A percentile compares a stretch with the other conserved stretches of the same genome.
phyloP scores from a whole-genome alignment of 805 yeast species.

The Sungouiella thailandica region DNA sequence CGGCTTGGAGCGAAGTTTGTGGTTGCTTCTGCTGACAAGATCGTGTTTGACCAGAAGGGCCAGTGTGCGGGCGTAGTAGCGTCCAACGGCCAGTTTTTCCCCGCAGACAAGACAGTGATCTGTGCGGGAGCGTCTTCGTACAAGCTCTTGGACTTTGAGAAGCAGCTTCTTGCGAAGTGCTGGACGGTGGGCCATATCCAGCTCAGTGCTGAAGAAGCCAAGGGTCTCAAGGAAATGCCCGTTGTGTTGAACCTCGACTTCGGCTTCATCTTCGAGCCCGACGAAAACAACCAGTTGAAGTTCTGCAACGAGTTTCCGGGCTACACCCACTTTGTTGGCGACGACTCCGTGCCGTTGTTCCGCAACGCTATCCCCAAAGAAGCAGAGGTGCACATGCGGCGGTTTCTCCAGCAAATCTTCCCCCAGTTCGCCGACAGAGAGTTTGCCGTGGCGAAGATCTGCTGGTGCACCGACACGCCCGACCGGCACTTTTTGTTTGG shows the following conservation, averaged over 20 bases:
- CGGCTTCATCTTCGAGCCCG: slow-evolving; percentile 42
- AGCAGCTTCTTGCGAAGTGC: slow-evolving; percentile 34
- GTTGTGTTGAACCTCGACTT: slow-evolving; percentile 32
- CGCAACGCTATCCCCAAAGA: slow-evolving; percentile 9
- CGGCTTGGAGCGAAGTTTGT: slow-evolving; percentile 30
- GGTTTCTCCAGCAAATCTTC: slow-evolving; percentile 8
- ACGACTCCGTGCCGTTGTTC: neutral
- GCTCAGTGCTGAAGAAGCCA: slow-evolving; percentile 28
- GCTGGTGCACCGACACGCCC: slow-evolving; percentile 30
- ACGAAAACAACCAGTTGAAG: slow-evolving; percentile 27
- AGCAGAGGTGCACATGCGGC: slow-evolving; percentile 8
- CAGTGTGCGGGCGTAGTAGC: slow-evolving; percentile 23
- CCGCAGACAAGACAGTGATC: slow-evolving; percentile 24
- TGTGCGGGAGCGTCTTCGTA: slow-evolving; percentile 38
- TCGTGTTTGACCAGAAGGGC: slow-evolving; percentile 8
- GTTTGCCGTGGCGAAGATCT: slow-evolving; percentile 9
- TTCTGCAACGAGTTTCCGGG: slow-evolving; percentile 40
- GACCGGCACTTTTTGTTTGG: slow-evolving; percentile 40
- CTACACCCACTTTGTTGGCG: slow-evolving; percentile 19
- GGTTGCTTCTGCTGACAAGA: slow-evolving; percentile 18
- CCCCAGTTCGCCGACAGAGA: slow-evolving; percentile 10
- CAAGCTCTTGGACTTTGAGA: slow-evolving; percentile 28
- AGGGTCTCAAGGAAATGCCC: slow-evolving; percentile 24
- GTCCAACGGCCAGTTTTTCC: slow-evolving; percentile 18
- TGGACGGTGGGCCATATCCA: slow-evolving; percentile 40